Conservation (phyloP, 169 alveolate species). For the Babesia ovata region DNA sequence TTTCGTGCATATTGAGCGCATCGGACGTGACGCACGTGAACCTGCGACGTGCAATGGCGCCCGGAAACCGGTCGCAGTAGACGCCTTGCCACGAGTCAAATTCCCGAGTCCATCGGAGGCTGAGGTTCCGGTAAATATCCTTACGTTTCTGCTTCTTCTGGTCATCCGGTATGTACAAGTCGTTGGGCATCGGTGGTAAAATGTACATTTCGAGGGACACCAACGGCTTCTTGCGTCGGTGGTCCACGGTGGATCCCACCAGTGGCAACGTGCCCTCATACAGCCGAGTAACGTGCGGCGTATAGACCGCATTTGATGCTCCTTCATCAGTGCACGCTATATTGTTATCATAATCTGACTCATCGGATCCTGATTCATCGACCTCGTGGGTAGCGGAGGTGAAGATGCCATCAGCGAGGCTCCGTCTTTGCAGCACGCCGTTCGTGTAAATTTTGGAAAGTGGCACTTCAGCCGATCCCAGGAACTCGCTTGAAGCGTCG, state of each 20-base stretch:
- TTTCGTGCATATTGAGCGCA: conserved; percentile 18
- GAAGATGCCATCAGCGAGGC: conserved; percentile 73
- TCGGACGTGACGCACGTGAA: conserved; percentile 41
- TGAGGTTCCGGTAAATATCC: conserved; percentile 66
- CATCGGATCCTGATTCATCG: not conserved
- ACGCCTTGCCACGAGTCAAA: conserved; percentile 78
- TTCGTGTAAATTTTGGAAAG: conserved; percentile 72
- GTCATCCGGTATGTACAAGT: conserved; percentile 68
- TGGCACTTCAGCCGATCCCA: conserved; percentile 81
- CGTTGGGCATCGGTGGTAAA: conserved; percentile 78
- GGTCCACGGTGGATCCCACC: conserved; percentile 62
- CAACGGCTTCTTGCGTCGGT: conserved; percentile 69
- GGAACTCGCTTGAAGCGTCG: conserved; percentile 79
- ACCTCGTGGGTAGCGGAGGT: conserved; percentile 20
- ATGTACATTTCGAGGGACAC: conserved; percentile 75
- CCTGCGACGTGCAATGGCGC: conserved; percentile 68
- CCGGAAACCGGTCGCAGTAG: conserved; percentile 80
- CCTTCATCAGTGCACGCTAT: conserved; percentile 53
- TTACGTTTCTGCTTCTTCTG: conserved; percentile 53
- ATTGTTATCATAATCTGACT: conserved; percentile 2
- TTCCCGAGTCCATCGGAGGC: conserved; percentile 78
- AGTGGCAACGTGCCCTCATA: conserved; percentile 52
- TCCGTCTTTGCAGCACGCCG: conserved; percentile 69
- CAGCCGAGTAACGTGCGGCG: conserved; percentile 36
- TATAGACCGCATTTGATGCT: conserved; percentile 60